Percentiles rank a stretch among this genome's conserved stretches.
phyloP scores from a whole-genome alignment of 371 early-diverging fungal genomes.

The Globomyces sp. region DNA sequence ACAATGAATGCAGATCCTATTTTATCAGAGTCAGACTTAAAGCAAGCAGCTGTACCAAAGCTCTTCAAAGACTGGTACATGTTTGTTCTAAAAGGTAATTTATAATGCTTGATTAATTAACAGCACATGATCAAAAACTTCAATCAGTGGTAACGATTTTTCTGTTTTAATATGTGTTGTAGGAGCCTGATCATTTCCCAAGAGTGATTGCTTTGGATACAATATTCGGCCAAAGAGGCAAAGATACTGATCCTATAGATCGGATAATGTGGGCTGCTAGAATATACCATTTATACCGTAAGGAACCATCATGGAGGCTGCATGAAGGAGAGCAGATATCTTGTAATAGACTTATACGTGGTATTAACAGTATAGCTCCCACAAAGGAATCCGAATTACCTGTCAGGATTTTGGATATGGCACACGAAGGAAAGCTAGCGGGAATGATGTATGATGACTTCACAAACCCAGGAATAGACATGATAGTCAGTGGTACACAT shows the following conservation, averaged over 20 bases:
- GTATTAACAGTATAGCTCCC: too few species aligned
- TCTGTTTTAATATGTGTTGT: too few species aligned
- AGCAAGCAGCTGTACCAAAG: conserved; percentile 8
- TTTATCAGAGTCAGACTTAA: background rate
- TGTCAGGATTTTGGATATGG: conserved; percentile 26
- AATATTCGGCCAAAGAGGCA: conserved; percentile 30
- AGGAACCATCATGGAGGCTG: conserved; percentile 23
- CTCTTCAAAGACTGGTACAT: conserved; percentile 31
- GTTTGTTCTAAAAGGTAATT: conserved; percentile 12
- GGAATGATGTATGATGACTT: conserved; percentile 28
- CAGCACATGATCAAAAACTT: too few species aligned
- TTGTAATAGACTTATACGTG: too few species aligned
- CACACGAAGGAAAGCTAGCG: conserved; percentile 32
- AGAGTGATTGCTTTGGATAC: conserved; percentile 31
- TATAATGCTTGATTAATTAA: background rate
- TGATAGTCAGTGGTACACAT: conserved; percentile 30
- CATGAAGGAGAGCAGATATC: background rate
- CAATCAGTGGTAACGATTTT: too few species aligned
- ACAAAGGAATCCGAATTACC: background rate
- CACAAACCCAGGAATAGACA: conserved; percentile 24
- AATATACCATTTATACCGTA: conserved; percentile 25
- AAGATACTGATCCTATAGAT: conserved; percentile 12
- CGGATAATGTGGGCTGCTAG: conserved; percentile 30
- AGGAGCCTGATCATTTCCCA: conserved; percentile 23
- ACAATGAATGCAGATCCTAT: conserved; percentile 1